Evolutionary conservation across 2,329 filamentous ascomycete species (phyloP), one percentile per base, ranked within the genome.

Genomic region (Thermomyces lanuginosus): DNA sequence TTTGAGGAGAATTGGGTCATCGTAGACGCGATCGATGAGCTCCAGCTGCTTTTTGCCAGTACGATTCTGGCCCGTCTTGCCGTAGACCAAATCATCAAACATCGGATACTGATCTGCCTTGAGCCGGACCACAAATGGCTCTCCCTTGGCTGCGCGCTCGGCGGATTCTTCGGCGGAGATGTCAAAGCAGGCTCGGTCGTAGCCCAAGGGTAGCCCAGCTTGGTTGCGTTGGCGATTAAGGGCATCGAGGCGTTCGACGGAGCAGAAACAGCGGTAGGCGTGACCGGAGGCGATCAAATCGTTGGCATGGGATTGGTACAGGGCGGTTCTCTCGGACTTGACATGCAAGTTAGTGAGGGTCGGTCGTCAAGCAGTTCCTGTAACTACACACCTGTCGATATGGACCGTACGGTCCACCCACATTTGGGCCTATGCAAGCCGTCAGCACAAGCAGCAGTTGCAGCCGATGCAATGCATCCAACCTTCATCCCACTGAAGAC

Each of bases 191-290:
- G 69, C 75, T 21, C 84, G 63, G 42, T 79, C 72, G 46, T 78
- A 80, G 29, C 72, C 66, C 30, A 62, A 67, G 36, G 56, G 60
- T 22, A 67, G 58, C 13, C 71, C 70, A 4, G 61, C 53, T 23
- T 68, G 60, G 40, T 72, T 71, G 33, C 69, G 66, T 35, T 69
- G 61, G 38, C 66, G 62, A 30, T 74, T 78, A 36, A 79, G 68
- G 5, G 61, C 55, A 32, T 79, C 67, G 3, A 92, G 63, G 16
- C 77, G 69, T 31, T 80, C 68, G 0, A 74, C 52, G 0, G 72
- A 72, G 55, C 89, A 98, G 60, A 98, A 98, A 52, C 89, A 98
- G 35, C 86, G 73, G 51, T 95, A 98, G 5, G 83, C 89, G 33
- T 76, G 67, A 6, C 74, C 79, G 5, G 65, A 62, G 4, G 72